phyloP scores from a whole-genome alignment of 2,329 filamentous ascomycete genomes.

The Ascochyta koolunga region DNA sequence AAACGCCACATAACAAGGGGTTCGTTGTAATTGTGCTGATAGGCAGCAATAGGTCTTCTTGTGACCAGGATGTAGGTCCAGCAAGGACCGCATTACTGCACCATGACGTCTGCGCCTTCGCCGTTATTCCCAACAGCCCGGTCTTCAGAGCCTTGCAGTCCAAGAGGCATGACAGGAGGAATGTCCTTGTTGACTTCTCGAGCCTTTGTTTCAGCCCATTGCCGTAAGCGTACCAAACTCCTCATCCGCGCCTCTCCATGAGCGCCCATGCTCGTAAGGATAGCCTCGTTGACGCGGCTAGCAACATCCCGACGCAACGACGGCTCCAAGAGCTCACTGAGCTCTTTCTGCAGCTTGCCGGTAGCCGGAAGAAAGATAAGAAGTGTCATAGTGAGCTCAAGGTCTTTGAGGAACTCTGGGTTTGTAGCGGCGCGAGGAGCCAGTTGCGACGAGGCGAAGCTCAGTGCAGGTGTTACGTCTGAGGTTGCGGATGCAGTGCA shows the following conservation, averaged over 20 bases:
- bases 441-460: conserved; percentile 86
- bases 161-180: conserved; percentile 50
- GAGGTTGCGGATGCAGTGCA: conserved; percentile 70
- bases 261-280: conserved; percentile 74
- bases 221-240: conserved; percentile 78
- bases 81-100: conserved; percentile 22
- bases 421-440: conserved; percentile 86
- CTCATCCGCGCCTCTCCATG: conserved; percentile 81
- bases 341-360: conserved; percentile 75
- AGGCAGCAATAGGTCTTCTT: too few relatives aligned
- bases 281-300: conserved; percentile 84
- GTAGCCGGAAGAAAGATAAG: conserved; percentile 76
- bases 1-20: not conserved
- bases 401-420: conserved; percentile 78
- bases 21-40: not conserved
- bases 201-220: conserved; percentile 79
- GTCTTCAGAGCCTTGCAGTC: conserved; percentile 47
- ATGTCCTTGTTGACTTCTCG: conserved; percentile 51
- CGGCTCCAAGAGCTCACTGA: conserved; percentile 79
- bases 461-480: conserved; percentile 79
- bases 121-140: conserved; percentile 42
- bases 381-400: conserved; percentile 92
- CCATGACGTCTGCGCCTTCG: conserved; percentile 46
- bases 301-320: conserved; percentile 83
- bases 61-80: not conserved